Evolutionary conservation across 345 rosid genomes (phyloP), one percentile per base, ranked within the genome.

Genomic region (Euphorbia peplus): DNA sequence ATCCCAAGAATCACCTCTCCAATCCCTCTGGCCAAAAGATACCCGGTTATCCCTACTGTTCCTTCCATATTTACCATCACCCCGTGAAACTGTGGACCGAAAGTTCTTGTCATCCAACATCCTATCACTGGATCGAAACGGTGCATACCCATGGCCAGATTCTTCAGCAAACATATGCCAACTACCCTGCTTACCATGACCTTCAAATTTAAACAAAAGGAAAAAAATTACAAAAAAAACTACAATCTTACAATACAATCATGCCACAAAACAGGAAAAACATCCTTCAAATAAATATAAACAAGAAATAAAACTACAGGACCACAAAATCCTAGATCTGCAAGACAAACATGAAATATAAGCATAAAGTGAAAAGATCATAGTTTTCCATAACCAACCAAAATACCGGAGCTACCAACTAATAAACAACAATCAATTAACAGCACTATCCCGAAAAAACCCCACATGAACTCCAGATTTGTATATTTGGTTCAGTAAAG

Each of bases 181-280:
- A 39, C 84, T 85, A 67, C 92, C 93, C 83, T 87, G 95, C 97
- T 87, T 91, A 80, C 84, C 90, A 75, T 95, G 88, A 86, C 91
- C 96, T 92, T 83, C 81, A 86, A 70, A 71, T 66, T 77, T 66
- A 22, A 69, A 79, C 68, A 44, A 84, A 72, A 64, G 47, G 56
- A 39, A 63, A 47, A 47, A 61, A 13, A 66, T 67, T 25, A 75
- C 62, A 79, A 22, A 74, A 64, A 83, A 71, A 68, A 75, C 80
- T 72, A 72, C 14, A 71, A 28, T 61, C 68, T 75, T 66, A 32
- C 47, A 9, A 62, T 50, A 63, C 30, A 63, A 70, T 55, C 75
- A 46, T 63, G 37, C 64, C 22, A 9, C 19, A 56, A 51, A 58
- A 55, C 14, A 9, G 18, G 18, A 15, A 46, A 29, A 44, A 52